Conservation (phyloP, 495 filamentous ascomycete genomes). For the Aspergillus carlsbadensis region DNA sequence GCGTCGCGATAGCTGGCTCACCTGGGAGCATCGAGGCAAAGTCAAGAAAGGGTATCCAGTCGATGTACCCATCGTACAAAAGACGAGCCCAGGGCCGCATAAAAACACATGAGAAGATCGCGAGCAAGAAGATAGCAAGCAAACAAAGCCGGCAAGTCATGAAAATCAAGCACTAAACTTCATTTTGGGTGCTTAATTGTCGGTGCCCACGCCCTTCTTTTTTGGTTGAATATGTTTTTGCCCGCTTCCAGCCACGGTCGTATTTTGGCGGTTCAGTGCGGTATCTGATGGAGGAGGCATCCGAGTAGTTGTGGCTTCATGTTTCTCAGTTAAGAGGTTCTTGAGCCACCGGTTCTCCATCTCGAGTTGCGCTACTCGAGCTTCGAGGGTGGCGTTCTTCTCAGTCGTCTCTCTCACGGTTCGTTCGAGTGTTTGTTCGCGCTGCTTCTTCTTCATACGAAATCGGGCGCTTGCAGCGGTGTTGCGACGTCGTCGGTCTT, state of each 20-base stretch:
- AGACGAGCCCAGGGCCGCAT: not conserved
- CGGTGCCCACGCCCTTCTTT: slow-evolving; percentile 50
- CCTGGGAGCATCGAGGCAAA: not conserved
- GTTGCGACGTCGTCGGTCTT: slow-evolving; percentile 95
- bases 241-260: slow-evolving; percentile 24
- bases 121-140: not conserved
- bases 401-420: slow-evolving; percentile 88
- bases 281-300: slow-evolving; percentile 30
- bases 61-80: slow-evolving; percentile 17
- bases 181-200: slow-evolving; percentile 29
- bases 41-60: slow-evolving; percentile 7
- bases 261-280: slow-evolving; percentile 24
- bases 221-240: slow-evolving; percentile 49
- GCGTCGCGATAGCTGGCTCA: slow-evolving; percentile 11
- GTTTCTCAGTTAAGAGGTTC: slow-evolving; percentile 91
- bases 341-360: slow-evolving; percentile 98
- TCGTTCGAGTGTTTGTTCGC: slow-evolving; percentile 89
- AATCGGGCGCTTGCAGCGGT: slow-evolving; percentile 94
- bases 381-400: slow-evolving; percentile 75
- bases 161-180: slow-evolving; percentile 16
- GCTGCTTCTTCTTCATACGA: slow-evolving; percentile 99
- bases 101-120: not conserved
- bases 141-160: not conserved
- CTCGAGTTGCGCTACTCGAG: slow-evolving; percentile 80
- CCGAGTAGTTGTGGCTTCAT: slow-evolving; percentile 42